phyloP scores from a whole-genome alignment of 352 stramenopile genomes.

The Globisporangium recalcitrans region DNA sequence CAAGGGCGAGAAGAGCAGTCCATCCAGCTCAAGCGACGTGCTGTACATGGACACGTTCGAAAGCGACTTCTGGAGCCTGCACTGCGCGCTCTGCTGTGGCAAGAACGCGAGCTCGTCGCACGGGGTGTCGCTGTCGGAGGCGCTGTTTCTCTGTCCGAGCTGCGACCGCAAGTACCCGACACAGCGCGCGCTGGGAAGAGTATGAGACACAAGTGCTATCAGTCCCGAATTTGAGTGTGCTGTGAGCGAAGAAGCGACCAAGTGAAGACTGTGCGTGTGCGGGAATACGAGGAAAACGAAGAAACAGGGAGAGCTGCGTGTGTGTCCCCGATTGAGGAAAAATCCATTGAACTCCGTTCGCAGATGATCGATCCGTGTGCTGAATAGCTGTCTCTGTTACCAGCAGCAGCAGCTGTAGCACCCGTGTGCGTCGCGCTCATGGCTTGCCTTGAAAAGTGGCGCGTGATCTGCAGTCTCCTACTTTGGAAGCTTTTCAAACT shows the following conservation, averaged over 20 bases:
- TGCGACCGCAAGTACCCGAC: constrained; percentile 85
- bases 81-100: constrained; percentile 72
- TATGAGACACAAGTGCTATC: constrained; percentile 21
- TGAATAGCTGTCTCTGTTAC: neutral
- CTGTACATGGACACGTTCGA: constrained; percentile 36
- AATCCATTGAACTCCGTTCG: neutral
- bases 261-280: neutral
- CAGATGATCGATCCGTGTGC: neutral
- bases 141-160: constrained; percentile 68
- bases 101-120: constrained; percentile 26
- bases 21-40: constrained; percentile 62
- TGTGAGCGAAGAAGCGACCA: neutral
- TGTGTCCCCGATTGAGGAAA: neutral
- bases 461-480: too few species aligned
- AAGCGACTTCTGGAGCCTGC: constrained; percentile 36
- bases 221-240: neutral
- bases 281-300: neutral
- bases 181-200: constrained; percentile 62
- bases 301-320: neutral
- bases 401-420: neutral
- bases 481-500: too few species aligned
- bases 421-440: neutral
- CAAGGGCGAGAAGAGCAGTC: constrained; percentile 50
- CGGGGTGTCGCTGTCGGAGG: constrained; percentile 17
- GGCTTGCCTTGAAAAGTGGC: too few species aligned